Conservation (phyloP, 2,329 filamentous ascomycete genomes). For the Bipolaris cookei region DNA sequence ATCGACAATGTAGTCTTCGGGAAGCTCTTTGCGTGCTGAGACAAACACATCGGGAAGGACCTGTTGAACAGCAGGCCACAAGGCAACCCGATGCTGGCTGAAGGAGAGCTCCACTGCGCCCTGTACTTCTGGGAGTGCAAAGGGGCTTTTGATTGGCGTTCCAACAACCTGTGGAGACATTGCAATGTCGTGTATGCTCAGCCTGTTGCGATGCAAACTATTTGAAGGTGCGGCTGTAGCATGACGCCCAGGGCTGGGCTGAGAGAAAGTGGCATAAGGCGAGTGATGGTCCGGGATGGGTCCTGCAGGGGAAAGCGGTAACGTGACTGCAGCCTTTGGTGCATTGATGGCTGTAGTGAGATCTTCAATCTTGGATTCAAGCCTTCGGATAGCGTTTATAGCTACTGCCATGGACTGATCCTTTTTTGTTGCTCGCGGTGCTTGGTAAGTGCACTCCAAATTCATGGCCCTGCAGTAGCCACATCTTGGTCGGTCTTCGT, state of each 20-base stretch:
- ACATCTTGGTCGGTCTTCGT: conserved; percentile 60
- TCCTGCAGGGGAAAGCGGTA: conserved; percentile 16
- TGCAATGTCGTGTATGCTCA: conserved; percentile 31
- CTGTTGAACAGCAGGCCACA: conserved; percentile 57
- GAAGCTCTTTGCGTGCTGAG: conserved; percentile 46
- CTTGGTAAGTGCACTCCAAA: conserved; percentile 60
- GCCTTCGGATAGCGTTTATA: conserved; percentile 60
- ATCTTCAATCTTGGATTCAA: conserved; percentile 61
- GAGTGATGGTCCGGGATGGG: conserved; percentile 35
- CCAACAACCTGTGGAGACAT: conserved; percentile 36
- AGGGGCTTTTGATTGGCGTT: conserved; percentile 36
- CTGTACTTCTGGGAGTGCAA: conserved; percentile 25
- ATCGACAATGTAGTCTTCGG: conserved; percentile 58
- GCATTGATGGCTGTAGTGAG: conserved; percentile 50
- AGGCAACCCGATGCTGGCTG: conserved; percentile 58
- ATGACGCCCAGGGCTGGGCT: conserved; percentile 36
- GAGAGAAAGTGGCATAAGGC: conserved; percentile 35
- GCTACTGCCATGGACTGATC: conserved; percentile 62
- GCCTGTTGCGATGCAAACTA: conserved; percentile 25
- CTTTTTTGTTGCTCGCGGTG: conserved; percentile 61
- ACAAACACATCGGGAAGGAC: conserved; percentile 54
- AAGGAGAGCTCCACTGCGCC: conserved; percentile 53
- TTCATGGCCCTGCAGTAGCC: conserved; percentile 59
- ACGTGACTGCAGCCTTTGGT: conserved; percentile 17
- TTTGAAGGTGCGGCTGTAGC: conserved; percentile 12